Evolutionary conservation across 345 rosid species (phyloP).

Genomic region (Linum trigynum): DNA sequence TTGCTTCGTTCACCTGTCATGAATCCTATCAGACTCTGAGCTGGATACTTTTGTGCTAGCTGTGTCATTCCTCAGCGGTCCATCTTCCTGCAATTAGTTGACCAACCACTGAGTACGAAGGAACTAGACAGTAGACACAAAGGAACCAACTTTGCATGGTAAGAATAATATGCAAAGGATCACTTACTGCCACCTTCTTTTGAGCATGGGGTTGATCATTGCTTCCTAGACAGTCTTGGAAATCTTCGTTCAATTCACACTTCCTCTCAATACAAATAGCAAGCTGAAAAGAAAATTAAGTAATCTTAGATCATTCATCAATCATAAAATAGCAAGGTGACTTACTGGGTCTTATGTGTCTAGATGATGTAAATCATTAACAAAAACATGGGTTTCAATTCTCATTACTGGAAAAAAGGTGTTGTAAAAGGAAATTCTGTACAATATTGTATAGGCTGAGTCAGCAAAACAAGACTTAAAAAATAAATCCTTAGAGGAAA

Average conservation of each 20-base stretch:
- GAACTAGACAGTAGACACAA: slow-evolving; percentile 9
- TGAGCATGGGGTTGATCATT: slow-evolving; percentile 33
- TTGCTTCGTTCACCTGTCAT: slow-evolving; percentile 86
- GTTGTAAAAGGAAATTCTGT: too few species aligned
- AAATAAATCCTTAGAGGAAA: too few species aligned
- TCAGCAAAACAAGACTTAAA: too few species aligned
- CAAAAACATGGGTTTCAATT: too few species aligned
- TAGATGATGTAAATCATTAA: too few species aligned
- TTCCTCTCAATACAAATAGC: slow-evolving; percentile 90
- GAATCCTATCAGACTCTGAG: slow-evolving; percentile 39
- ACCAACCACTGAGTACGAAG: slow-evolving; percentile 16
- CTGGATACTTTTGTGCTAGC: slow-evolving; percentile 20
- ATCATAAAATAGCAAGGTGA: not conserved
- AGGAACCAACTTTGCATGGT: slow-evolving; percentile 8
- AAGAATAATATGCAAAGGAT: slow-evolving; percentile 10
- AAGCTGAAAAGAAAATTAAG: slow-evolving; percentile 43
- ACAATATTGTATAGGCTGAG: too few species aligned
- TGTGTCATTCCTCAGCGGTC: slow-evolving; percentile 23
- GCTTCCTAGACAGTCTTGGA: slow-evolving; percentile 70
- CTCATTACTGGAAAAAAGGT: too few species aligned
- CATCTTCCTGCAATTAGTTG: slow-evolving; percentile 50
- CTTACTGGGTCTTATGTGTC: too few species aligned
- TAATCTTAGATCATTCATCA: slow-evolving; percentile 8
- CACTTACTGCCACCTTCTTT: slow-evolving; percentile 31
- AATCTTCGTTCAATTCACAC: slow-evolving; percentile 71